Conservation (phyloP, 768 basidiomycete genomes). For the Phylloporus sp. region DNA sequence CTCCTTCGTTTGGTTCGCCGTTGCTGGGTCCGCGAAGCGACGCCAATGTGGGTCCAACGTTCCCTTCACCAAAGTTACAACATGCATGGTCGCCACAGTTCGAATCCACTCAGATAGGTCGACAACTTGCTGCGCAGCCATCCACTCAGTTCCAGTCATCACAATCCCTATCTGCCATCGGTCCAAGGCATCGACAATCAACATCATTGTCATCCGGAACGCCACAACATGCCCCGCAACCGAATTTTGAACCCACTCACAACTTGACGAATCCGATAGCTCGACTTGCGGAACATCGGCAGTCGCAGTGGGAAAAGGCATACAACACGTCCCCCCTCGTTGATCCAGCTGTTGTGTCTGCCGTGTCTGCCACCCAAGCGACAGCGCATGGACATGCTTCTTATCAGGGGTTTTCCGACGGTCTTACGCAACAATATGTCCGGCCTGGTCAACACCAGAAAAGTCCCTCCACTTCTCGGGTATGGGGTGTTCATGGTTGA, state of each 20-base stretch:
- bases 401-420: slow-evolving; percentile 12
- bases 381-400: slow-evolving; percentile 5
- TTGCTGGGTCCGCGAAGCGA: slow-evolving; percentile 13
- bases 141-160: slow-evolving; percentile 12
- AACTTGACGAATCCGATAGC: slow-evolving; percentile 5
- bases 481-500: slow-evolving; percentile 27
- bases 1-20: slow-evolving; percentile 9
- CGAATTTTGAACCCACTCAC: slow-evolving; percentile 10
- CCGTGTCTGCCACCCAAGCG: slow-evolving; percentile 1
- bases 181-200: slow-evolving; percentile 14
- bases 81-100: slow-evolving; percentile 24
- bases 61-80: slow-evolving; percentile 12
- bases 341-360: slow-evolving; percentile 25
- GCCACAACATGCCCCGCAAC: slow-evolving; percentile 16
- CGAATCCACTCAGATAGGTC: slow-evolving; percentile 20
- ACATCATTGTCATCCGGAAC: slow-evolving; percentile 11
- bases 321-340: slow-evolving; percentile 7
- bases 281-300: slow-evolving; percentile 9
- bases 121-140: slow-evolving; percentile 4
- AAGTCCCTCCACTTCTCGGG: slow-evolving; percentile 16
- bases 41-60: slow-evolving; percentile 8
- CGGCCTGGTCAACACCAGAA: slow-evolving; percentile 20
- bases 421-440: slow-evolving; percentile 12
- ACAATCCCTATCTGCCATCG: slow-evolving; percentile 6
- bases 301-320: slow-evolving; percentile 12